Evolutionary conservation across 2,329 filamentous ascomycete species (phyloP), one percentile per base, ranked within the genome.

Genomic region (Aspergillus thermomutatus): DNA sequence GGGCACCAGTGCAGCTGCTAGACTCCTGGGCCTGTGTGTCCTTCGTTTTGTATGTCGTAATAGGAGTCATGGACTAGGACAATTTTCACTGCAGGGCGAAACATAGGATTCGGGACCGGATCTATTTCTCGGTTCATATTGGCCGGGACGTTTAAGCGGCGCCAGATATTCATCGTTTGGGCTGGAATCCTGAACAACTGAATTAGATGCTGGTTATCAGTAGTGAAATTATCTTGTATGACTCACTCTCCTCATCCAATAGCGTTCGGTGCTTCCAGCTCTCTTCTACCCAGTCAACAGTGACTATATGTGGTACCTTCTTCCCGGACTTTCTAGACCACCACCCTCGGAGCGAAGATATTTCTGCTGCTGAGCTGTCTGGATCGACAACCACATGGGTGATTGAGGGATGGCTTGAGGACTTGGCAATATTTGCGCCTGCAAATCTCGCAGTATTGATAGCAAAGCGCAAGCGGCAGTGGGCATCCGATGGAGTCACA

Each of bases 221-320:
- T 5, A 31, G 5, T n/a, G 7, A 46, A 17, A 37, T 23, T 28
- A 49, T n/a, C 19, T 23, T 11, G 10, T 43, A 41, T 40, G 37
- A 65, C 72, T 60, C 66, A 77, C 77, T 74, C 66, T 93, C 90
- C 75, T 97, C 93, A 62, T 96, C 91, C 49, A 97, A 71, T 59
- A 89, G 68, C 0, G 91, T 96, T 61, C 80, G 82, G 70, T 93
- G 90, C 57, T 79, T 80, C 91, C 92, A 96, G 66, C 90, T 90
- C 52, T 89, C 86, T 51, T 87, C 82, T 0, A 97, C 75, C 94
- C 94, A 99, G 14, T 79, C 78, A 9, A 80, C 71, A 0, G 77
- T 82, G 2, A 97, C 88, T 6, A 93, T 74, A 61, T 90, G 80
- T 0, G 92, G 90, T 37, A 92, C 73, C 49, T 68, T 75, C 6